phyloP scores from a whole-genome alignment of 2,329 filamentous ascomycete species.

The Proliferodiscus dingleyae region DNA sequence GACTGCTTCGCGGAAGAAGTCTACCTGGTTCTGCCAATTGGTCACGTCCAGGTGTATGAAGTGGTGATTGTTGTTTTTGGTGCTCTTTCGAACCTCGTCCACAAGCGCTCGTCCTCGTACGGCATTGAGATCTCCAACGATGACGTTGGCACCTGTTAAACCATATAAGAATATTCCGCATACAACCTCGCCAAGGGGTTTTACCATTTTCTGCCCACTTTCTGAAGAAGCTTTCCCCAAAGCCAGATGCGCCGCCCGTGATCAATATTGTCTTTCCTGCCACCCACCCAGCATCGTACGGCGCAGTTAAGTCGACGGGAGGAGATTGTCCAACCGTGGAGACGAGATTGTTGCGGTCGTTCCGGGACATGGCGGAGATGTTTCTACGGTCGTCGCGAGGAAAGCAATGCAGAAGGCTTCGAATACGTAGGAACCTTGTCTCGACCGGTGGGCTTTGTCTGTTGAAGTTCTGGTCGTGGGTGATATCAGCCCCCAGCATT shows the following conservation, averaged over 20 bases:
- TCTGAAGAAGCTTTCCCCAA: slow-evolving; percentile 51
- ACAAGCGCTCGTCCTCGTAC: slow-evolving; percentile 49
- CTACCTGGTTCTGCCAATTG: slow-evolving; percentile 58
- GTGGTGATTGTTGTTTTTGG: slow-evolving; percentile 41
- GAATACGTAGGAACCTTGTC: no score
- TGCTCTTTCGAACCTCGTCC: slow-evolving; percentile 43
- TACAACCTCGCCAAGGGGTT: slow-evolving; percentile 33
- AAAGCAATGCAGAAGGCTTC: no score
- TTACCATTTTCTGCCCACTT: slow-evolving; percentile 48
- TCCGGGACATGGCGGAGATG: slow-evolving; percentile 4
- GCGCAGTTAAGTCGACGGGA: slow-evolving; percentile 41
- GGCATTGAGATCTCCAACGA: slow-evolving; percentile 59
- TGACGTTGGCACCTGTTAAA: slow-evolving; percentile 45
- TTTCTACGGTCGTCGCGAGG: no score
- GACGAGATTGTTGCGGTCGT: slow-evolving; percentile 17
- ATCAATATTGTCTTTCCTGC: slow-evolving; percentile 55
- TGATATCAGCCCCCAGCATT: no score
- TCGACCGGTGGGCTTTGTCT: no score
- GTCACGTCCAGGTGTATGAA: slow-evolving; percentile 62
- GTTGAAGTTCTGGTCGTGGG: no score
- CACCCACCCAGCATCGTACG: slow-evolving; percentile 43
- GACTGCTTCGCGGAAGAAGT: slow-evolving; percentile 56
- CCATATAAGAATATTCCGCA: not conserved
- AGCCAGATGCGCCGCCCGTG: slow-evolving; percentile 59
- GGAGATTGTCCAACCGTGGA: slow-evolving; percentile 21